These are phyloP conservation scores for Trametes coccinea DNA, from an alignment of 768 basidiomycete genomes.

Conservation along the genomic window DNA sequence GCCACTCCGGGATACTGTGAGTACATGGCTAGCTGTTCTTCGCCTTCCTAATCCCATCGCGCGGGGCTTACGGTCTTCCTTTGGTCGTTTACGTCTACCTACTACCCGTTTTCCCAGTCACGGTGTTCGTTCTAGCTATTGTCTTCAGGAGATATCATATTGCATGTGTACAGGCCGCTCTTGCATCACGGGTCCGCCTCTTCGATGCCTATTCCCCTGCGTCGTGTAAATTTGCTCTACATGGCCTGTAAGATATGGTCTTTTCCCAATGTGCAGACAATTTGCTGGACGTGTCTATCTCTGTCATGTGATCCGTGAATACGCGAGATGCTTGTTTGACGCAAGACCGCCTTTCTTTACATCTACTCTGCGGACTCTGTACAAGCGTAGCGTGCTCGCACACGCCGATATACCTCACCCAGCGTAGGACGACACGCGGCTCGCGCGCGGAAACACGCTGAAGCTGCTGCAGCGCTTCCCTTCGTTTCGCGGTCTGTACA, in stretches of 20 bases:
- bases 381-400: too few species aligned
- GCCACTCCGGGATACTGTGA: slow-evolving; percentile 13
- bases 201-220: slow-evolving; percentile 6
- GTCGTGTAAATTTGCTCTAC: slow-evolving; percentile 9
- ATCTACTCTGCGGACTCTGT: too few species aligned
- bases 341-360: too few species aligned
- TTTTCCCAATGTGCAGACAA: background rate
- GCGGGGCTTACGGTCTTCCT: slow-evolving; percentile 16
- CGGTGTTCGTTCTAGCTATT: slow-evolving; percentile 20
- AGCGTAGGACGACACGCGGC: too few species aligned
- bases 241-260: slow-evolving; percentile 15
- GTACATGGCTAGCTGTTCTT: slow-evolving; percentile 19
- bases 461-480: background rate
- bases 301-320: slow-evolving; percentile 6
- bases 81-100: slow-evolving; percentile 13
- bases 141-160: slow-evolving; percentile 27
- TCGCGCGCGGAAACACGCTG: background rate
- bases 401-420: too few species aligned
- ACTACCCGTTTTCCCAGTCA: slow-evolving; percentile 1
- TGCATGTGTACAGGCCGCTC: slow-evolving; percentile 17
- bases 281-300: background rate
- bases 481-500: background rate
- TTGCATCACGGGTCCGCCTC: background rate
- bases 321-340: background rate
- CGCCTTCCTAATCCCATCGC: slow-evolving; percentile 4